phyloP scores from a whole-genome alignment of 305 asterid species.

The Solanum hybrid region DNA sequence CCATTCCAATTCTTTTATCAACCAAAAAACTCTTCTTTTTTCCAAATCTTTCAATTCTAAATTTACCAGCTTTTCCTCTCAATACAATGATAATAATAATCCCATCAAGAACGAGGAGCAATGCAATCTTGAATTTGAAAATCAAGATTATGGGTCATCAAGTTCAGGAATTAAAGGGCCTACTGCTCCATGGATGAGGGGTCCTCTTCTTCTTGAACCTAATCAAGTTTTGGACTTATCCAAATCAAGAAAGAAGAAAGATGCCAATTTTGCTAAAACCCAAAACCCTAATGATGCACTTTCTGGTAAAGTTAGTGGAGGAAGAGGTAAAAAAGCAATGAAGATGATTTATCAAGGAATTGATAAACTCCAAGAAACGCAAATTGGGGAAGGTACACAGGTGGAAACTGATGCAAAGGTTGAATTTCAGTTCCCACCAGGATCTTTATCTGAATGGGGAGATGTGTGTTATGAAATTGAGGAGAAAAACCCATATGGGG shows the following conservation, averaged over 20 bases:
- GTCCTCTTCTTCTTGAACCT: conserved; percentile 58
- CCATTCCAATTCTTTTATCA: background rate
- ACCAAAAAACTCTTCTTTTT: background rate
- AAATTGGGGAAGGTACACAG: conserved; percentile 19
- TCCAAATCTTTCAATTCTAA: background rate
- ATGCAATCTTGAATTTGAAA: background rate
- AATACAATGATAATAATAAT: background rate
- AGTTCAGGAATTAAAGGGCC: conserved; percentile 48
- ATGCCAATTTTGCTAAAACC: conserved; percentile 9
- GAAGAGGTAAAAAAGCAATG: conserved; percentile 76
- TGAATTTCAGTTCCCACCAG: conserved; percentile 51
- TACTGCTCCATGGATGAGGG: conserved; percentile 95
- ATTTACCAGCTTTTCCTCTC: background rate
- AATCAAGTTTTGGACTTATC: conserved; percentile 40
- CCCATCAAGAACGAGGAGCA: background rate
- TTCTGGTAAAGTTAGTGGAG: conserved; percentile 66
- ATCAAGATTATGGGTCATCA: conserved; percentile 4
- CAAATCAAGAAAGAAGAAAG: conserved; percentile 34
- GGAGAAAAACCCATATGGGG: conserved; percentile 4
- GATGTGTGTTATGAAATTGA: conserved; percentile 3
- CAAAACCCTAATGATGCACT: conserved; percentile 35
- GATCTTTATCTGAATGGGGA: conserved; percentile 43
- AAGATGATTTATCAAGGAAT: conserved; percentile 58
- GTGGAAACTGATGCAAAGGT: conserved; percentile 11
- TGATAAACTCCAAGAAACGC: conserved; percentile 42